These are phyloP conservation scores for Leersia perrieri DNA, from an alignment of 176 grass and related monocot species.

Conservation along the genomic window DNA sequence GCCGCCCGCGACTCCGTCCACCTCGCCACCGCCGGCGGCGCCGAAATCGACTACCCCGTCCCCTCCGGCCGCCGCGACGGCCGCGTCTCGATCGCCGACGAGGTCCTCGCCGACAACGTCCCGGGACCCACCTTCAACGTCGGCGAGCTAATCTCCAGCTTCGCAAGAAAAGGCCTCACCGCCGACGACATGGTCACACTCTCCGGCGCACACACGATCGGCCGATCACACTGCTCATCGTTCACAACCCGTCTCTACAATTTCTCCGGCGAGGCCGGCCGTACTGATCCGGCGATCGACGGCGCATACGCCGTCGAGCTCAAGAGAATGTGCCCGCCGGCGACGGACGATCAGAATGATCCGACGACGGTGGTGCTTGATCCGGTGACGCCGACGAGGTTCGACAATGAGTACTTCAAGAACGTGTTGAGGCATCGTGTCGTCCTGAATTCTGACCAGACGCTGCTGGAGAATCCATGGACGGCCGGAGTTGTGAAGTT, in stretches of 20 bases:
- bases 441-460: conserved; percentile 50
- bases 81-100: background rate
- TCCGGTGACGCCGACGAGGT: background rate
- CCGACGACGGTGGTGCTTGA: conserved; percentile 17
- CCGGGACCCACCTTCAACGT: background rate
- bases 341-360: background rate
- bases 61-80: conserved; percentile 56
- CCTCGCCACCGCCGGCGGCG: conserved; percentile 37
- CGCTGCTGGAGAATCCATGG: background rate
- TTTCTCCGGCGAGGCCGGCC: background rate
- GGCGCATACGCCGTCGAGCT: background rate
- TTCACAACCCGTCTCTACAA: conserved; percentile 39
- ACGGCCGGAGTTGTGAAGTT: background rate
- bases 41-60: conserved; percentile 24
- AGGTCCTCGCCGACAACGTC: conserved; percentile 42
- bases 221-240: conserved; percentile 49
- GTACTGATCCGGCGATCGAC: conserved; percentile 33
- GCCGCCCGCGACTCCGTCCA: conserved; percentile 39
- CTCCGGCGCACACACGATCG: conserved; percentile 56
- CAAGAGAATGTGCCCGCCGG: conserved; percentile 18
- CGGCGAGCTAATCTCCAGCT: conserved; percentile 10
- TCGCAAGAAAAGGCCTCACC: conserved; percentile 26
- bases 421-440: conserved; percentile 33
- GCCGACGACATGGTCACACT: conserved; percentile 42
- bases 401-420: conserved; percentile 62